Base-by-base conservation (phyloP, 1,284 basidiomycete genomes). In the Irpex sp. region DNA sequence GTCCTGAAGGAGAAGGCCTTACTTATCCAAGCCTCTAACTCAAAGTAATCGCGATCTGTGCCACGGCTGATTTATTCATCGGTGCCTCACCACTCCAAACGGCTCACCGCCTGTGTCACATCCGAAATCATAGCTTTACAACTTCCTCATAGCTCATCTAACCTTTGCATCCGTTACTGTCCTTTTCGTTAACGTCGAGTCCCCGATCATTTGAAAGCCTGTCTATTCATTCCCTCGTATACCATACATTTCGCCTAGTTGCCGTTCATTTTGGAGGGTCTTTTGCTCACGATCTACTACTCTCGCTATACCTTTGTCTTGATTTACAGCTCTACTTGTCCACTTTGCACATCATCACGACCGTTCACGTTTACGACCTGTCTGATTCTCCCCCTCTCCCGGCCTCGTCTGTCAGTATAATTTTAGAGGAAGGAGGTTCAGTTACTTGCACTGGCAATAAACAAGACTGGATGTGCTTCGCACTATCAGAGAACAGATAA, bases 1-100 rank as follows among this genome's bases (percentile, higher is more conserved):
- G 83, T 94, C 2, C 78, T 96, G 65, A 92, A 89, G 77, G 91
- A 93, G 74, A 93, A 93, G 75, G 88, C 80, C 3, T 66, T 80
- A 54, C 71, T 79, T 4, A 59, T 77, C 15, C 80, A 81, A 62
- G 73, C 74, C 5, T 68, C 75, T 8, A 71, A 74, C 59, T 62
- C 71, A 57, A 76, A 74, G 64, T 73, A 69, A 68, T 34, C 15
- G n/a, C 13, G 3, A 19, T 37, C 49, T 37, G 19, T 38, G 11
- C 38, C 21, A 11, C 5, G 19, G 48, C 57, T 21, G n/a, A 21
- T 57, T 37, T 17, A 8, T n/a, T 51, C 60, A 21, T 49, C 44
- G 19, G 21, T 34, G 26, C 17, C 40, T 17, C 19, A 60, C 57
- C 54, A 36, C 19, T 44, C 13, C 38, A 57, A 60, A 36, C 26